Evolutionary conservation across 1,284 basidiomycete species (phyloP).

Genomic region (Puccinia brachypodii): DNA sequence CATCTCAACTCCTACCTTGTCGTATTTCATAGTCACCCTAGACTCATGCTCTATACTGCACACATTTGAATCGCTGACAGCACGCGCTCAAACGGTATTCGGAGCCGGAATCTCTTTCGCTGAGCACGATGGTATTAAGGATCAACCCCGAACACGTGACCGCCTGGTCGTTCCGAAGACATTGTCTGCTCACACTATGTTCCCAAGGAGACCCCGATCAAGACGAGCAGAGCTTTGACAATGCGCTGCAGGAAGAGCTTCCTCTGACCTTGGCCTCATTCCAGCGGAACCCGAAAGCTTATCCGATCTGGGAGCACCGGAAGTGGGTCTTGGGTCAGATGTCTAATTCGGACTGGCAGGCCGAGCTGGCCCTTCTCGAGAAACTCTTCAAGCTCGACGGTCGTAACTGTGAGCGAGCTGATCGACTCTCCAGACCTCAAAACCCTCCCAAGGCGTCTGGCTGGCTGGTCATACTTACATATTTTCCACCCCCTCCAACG

Average conservation of each 20-base stretch:
- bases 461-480: background rate
- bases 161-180: slow-evolving; percentile 41
- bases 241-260: slow-evolving; percentile 67
- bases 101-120: slow-evolving; percentile 7
- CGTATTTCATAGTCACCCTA: background rate
- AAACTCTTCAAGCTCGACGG: slow-evolving; percentile 83
- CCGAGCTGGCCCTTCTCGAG: slow-evolving; percentile 79
- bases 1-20: background rate
- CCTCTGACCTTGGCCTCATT: slow-evolving; percentile 75
- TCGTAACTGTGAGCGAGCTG: slow-evolving; percentile 72
- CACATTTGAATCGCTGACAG: slow-evolving; percentile 11
- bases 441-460: background rate
- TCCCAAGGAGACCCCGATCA: slow-evolving; percentile 7
- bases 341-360: slow-evolving; percentile 73
- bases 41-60: background rate
- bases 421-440: background rate
- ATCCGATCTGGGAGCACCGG: slow-evolving; percentile 96
- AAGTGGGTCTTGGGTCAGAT: slow-evolving; percentile 86
- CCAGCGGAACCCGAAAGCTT: slow-evolving; percentile 83
- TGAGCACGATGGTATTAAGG: slow-evolving; percentile 27
- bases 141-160: slow-evolving; percentile 41
- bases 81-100: background rate
- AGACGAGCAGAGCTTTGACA: background rate
- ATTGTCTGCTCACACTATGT: slow-evolving; percentile 11
- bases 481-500: background rate